Percentiles rank a stretch among this genome's conserved stretches.
Evolutionary conservation across 805 yeast genomes (phyloP).

Genomic region (Candida michaelii): DNA sequence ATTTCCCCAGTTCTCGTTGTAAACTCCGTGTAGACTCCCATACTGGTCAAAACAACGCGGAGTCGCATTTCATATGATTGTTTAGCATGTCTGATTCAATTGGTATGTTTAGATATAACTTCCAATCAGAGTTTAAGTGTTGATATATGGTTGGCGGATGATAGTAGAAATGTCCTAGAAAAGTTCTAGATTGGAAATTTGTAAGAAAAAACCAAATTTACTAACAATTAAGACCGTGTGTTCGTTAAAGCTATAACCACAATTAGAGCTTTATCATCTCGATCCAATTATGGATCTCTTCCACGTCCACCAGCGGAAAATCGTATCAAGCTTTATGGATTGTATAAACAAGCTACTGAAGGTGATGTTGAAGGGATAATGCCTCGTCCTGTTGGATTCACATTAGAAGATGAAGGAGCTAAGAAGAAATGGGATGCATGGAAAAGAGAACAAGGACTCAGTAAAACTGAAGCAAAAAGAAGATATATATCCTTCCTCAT

Average conservation of each 20-base stretch:
- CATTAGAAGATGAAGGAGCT: constrained; percentile 64
- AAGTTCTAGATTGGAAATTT: no score
- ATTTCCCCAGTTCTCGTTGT: not conserved
- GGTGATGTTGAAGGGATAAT: constrained; percentile 74
- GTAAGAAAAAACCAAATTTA: no score
- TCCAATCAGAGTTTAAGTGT: no score
- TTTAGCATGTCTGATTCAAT: constrained; percentile 18
- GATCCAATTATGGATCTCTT: constrained; percentile 58
- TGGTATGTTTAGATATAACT: constrained; percentile 14
- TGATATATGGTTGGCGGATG: no score
- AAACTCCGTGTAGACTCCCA: not conserved
- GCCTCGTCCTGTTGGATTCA: constrained; percentile 61
- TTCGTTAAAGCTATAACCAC: constrained; percentile 82
- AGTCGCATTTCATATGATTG: constrained; percentile 7
- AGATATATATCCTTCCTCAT: constrained; percentile 66
- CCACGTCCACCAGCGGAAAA: constrained; percentile 77
- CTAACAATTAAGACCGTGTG: constrained; percentile 55
- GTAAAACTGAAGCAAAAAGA: constrained; percentile 71
- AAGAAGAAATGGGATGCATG: constrained; percentile 84
- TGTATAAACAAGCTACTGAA: constrained; percentile 87
- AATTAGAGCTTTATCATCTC: constrained; percentile 66
- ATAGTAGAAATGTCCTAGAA: no score
- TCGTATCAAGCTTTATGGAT: constrained; percentile 70
- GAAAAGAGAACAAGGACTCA: constrained; percentile 69
- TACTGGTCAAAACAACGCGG: not conserved